Base-by-base conservation (phyloP, 2,329 filamentous ascomycete species). In the Clathrospora elynae region DNA sequence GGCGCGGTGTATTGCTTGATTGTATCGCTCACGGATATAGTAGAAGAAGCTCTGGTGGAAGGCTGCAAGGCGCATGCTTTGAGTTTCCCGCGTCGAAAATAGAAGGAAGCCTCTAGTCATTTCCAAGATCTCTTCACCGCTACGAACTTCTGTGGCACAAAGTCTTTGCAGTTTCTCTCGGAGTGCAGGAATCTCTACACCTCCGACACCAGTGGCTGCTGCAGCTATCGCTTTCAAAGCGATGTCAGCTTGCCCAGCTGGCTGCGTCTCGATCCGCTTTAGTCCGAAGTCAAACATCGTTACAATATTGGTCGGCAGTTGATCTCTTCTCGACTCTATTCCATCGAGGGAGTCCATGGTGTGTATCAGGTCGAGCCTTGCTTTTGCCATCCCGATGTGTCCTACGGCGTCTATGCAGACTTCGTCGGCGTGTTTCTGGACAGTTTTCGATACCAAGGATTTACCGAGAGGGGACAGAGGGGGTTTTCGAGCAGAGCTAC, bases 101-200 rank as follows among this genome's bases (percentile, higher is more conserved):
- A 42, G 17, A 20, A 58, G 55, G 16, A 55, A 51, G 12, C 55
- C 55, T 31, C 32, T 46, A 3, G 49, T 26, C 7, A 47, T 44
- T 37, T 51, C 44, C 6, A 58, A n/a, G 7, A 58, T 52, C 9
- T 58, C 55, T 28, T 58, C 55, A 5, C 51, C 52, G 13, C 55
- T 58, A 2, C 49, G 42, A 33, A 32, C 26, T 20, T 32, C 20
- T 14, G 12, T 23, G 2, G 41, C 7, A 13, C 32, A 35, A 9
- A 34, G 24, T 9, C 39, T 35, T 1, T 42, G 20, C 9, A 53
- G 23, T 12, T 24, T 30, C 18, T 32, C 26, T 20, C 38, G 46
- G 11, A 57, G 23, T 3, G 24, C 35, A 2, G 43, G 35, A 11
- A 57, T 33, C 3, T 34, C 30, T n/a, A 43, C 16, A 5, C 54